phyloP scores from a whole-genome alignment of 805 yeast species.

The Spathaspora sp. region DNA sequence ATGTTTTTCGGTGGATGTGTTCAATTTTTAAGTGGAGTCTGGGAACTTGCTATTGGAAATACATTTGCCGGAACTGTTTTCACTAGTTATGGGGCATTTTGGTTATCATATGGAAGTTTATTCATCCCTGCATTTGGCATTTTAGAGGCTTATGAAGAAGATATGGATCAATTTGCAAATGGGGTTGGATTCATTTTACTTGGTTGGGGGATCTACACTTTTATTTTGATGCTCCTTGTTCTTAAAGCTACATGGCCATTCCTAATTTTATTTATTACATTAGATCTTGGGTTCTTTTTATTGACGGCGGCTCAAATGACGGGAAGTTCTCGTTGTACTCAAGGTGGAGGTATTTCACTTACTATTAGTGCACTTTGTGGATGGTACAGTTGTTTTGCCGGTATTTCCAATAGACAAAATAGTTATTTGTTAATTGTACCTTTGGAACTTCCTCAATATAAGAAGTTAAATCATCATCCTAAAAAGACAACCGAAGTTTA shows the following conservation, averaged over 20 bases:
- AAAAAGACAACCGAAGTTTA: background rate
- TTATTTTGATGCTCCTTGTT: constrained; percentile 50
- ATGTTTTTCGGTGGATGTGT: constrained; percentile 60
- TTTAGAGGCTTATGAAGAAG: constrained; percentile 45
- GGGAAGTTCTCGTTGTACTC: constrained; percentile 34
- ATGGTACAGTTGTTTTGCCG: constrained; percentile 60
- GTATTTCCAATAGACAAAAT: constrained; percentile 55
- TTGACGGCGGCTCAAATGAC: constrained; percentile 50
- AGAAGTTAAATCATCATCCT: background rate
- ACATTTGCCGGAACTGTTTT: constrained; percentile 67
- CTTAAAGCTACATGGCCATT: constrained; percentile 63
- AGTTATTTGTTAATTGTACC: constrained; percentile 42
- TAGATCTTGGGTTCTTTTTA: constrained; percentile 53
- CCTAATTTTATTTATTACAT: constrained; percentile 51
- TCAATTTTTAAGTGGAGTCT: constrained; percentile 60
- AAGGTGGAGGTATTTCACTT: constrained; percentile 63
- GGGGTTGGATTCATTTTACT: constrained; percentile 58
- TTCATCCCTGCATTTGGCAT: constrained; percentile 60
- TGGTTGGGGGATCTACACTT: constrained; percentile 64
- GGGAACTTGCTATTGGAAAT: constrained; percentile 63
- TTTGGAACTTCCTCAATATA: background rate
- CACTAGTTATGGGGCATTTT: constrained; percentile 62
- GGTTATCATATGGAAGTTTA: constrained; percentile 64
- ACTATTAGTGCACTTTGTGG: constrained; percentile 52
- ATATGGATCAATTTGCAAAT: constrained; percentile 34